These are phyloP conservation scores for Geotrichum ghanense DNA, from an alignment of 805 yeast genomes.

Conservation along the genomic window DNA sequence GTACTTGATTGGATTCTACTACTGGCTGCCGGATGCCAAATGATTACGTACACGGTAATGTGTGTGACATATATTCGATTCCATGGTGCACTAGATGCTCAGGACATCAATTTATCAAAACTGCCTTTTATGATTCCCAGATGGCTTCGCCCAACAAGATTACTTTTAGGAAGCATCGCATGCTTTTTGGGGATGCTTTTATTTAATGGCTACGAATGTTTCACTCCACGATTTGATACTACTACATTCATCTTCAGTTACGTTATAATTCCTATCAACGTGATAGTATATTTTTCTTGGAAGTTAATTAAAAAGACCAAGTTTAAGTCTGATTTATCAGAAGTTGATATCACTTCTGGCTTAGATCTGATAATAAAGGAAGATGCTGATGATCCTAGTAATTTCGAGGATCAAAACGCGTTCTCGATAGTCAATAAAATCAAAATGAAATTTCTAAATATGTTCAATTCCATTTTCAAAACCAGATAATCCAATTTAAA, in stretches of 20 bases:
- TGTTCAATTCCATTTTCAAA: no score
- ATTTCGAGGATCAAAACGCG: no score
- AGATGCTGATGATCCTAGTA: no score
- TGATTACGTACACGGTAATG: constrained; percentile 48
- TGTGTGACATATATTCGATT: constrained; percentile 50
- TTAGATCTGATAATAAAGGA: neutral
- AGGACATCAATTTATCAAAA: constrained; percentile 35
- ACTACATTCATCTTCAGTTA: constrained; percentile 58
- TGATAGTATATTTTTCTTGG: constrained; percentile 38
- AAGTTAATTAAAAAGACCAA: constrained; percentile 40
- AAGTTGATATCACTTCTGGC: neutral
- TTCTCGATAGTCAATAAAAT: no score
- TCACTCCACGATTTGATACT: constrained; percentile 57
- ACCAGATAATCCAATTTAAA: no score
- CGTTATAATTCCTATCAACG: constrained; percentile 52
- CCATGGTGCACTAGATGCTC: constrained; percentile 45
- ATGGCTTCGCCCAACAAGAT: neutral
- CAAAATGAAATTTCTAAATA: no score
- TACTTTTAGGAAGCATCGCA: constrained; percentile 49
- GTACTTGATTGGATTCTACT: constrained; percentile 67
- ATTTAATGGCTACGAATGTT: constrained; percentile 59
- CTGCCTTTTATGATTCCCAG: constrained; percentile 33
- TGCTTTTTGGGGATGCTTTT: constrained; percentile 43
- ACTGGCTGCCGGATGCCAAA: constrained; percentile 58
- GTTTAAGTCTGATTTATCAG: constrained; percentile 22